A percentile compares a stretch with the other conserved stretches of the same genome.
Evolutionary conservation across 345 rosid species (phyloP).

Genomic region (Schrenkiella parvula): DNA sequence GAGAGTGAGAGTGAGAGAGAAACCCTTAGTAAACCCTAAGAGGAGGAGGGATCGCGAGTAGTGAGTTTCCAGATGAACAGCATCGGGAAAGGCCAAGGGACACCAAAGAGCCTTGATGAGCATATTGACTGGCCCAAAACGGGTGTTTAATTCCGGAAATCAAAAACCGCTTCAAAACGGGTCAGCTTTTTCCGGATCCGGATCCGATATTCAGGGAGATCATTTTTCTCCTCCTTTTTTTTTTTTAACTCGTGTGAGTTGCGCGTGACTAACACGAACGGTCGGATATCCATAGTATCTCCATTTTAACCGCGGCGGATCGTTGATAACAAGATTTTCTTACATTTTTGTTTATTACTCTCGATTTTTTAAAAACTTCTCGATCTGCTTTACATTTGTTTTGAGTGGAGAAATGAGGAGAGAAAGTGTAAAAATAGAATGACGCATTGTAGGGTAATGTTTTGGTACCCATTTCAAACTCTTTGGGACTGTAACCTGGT

Average conservation of each 20-base stretch:
- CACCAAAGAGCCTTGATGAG: constrained; percentile 12
- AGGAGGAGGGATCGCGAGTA: not conserved
- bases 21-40: constrained; percentile 51
- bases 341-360: no score
- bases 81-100: constrained; percentile 21
- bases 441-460: not conserved
- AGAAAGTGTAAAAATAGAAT: not conserved
- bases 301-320: not conserved
- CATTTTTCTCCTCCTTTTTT: not conserved
- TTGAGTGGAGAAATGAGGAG: not conserved
- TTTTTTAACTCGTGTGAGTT: not conserved
- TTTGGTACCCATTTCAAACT: not conserved
- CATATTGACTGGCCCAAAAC: constrained; percentile 21
- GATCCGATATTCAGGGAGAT: constrained; percentile 20
- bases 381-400: not conserved
- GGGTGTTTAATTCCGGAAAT: not conserved
- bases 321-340: not conserved
- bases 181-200: constrained; percentile 32
- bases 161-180: constrained; percentile 19
- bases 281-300: not conserved
- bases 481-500: no score
- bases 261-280: constrained; percentile 13
- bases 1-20: constrained; percentile 24
- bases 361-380: not conserved
- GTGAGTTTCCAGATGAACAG: constrained; percentile 14